Conservation (phyloP, 1,284 basidiomycete species). For the Vanrija sp. region DNA sequence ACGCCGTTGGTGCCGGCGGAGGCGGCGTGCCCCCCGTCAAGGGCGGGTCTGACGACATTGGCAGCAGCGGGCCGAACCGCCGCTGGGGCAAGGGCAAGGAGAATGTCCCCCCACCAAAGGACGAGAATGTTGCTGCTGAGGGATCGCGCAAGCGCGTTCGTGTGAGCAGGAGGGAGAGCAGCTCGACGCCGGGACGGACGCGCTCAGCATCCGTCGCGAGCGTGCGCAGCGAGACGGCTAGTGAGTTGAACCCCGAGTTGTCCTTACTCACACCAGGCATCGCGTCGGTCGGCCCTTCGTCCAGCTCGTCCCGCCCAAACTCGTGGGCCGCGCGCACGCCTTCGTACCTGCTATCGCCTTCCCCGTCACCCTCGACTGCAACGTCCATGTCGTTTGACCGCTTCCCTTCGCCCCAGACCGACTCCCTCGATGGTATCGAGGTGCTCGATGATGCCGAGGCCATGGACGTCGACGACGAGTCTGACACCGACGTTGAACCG, state of each 20-base stretch:
- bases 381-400: conserved; percentile 24
- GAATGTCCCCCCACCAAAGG: conserved; percentile 41
- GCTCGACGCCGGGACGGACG: conserved; percentile 12
- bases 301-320: conserved; percentile 11
- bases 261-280: neutral
- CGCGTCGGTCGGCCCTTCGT: conserved; percentile 24
- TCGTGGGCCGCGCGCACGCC: conserved; percentile 11
- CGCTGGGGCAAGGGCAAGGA: conserved; percentile 42
- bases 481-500: too few relatives aligned
- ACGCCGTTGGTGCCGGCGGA: neutral
- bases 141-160: conserved; percentile 34
- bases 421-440: conserved; percentile 20
- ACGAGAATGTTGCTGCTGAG: conserved; percentile 11
- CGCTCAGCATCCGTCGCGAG: conserved; percentile 38
- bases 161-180: conserved; percentile 12
- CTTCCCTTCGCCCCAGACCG: conserved; percentile 16
- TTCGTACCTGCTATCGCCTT: conserved; percentile 28
- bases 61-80: too few relatives aligned
- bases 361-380: conserved; percentile 34
- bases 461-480: conserved; percentile 22
- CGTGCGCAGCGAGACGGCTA: conserved; percentile 35
- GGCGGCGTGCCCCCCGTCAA: conserved; percentile 11
- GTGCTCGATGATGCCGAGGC: conserved; percentile 10
- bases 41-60: conserved; percentile 12
- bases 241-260: conserved; percentile 13